Evolutionary conservation across 2,329 filamentous ascomycete genomes (phyloP).

Genomic region (Aspergillus caelatus): DNA sequence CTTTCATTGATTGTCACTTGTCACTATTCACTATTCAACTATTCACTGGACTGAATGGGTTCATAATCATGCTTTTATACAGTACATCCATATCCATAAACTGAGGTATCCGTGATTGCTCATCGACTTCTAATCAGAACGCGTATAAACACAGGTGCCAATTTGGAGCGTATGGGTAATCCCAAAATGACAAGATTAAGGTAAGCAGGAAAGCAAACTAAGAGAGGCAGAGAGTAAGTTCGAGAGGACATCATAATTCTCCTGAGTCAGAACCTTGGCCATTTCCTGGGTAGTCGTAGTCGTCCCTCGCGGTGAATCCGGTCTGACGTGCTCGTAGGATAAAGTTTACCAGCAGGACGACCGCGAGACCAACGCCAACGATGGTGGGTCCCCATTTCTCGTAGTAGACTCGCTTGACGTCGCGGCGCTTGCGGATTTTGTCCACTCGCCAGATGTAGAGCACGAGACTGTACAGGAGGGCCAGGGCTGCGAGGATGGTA

Average conservation of each 20-base stretch:
- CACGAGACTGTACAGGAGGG: slow-evolving; percentile 79
- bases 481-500: slow-evolving; percentile 75
- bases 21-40: background rate
- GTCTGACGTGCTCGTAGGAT: slow-evolving; percentile 69
- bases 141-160: background rate
- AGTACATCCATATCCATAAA: slow-evolving; percentile 1
- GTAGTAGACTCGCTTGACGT: slow-evolving; percentile 77
- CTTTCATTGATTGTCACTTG: background rate
- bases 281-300: slow-evolving; percentile 2
- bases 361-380: slow-evolving; percentile 73
- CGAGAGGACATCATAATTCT: slow-evolving; percentile 13
- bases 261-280: slow-evolving; percentile 10
- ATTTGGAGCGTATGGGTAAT: background rate
- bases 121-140: background rate
- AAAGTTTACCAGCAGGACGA: slow-evolving; percentile 79
- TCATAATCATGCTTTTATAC: slow-evolving; percentile 5
- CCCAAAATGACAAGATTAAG: background rate
- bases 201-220: background rate
- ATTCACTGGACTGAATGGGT: background rate
- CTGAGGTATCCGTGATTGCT: slow-evolving; percentile 4
- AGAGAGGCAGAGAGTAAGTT: background rate
- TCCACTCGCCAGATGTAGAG: slow-evolving; percentile 87
- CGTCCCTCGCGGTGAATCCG: slow-evolving; percentile 29
- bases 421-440: slow-evolving; percentile 79
- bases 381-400: slow-evolving; percentile 82